Evolutionary conservation across 176 grass and related monocot species (phyloP).

Genomic region (Phragmites australis): DNA sequence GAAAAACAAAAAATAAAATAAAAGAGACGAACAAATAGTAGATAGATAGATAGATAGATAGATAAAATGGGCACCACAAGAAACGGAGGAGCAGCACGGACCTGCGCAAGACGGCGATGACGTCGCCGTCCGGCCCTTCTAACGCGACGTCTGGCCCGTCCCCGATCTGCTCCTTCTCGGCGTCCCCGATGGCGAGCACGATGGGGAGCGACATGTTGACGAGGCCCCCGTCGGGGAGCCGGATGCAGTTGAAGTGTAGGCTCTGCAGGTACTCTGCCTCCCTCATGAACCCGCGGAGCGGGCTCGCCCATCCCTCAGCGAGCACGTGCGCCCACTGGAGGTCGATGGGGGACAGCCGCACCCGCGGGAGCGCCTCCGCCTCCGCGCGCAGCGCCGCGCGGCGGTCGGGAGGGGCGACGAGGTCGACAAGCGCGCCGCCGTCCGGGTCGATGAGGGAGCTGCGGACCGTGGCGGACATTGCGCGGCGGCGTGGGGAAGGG

Average conservation of each 20-base stretch:
- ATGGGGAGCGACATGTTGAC: slow-evolving; percentile 96
- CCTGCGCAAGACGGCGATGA: slow-evolving; percentile 74
- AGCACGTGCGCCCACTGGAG: slow-evolving; percentile 94
- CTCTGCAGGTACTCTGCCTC: slow-evolving; percentile 84
- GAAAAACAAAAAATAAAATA: too few relatives aligned
- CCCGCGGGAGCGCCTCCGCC: slow-evolving; percentile 46
- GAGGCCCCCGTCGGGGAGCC: slow-evolving; percentile 46
- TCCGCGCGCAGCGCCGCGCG: slow-evolving; percentile 49
- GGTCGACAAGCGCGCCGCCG: slow-evolving; percentile 70
- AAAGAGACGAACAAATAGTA: too few relatives aligned
- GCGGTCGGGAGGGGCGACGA: slow-evolving; percentile 39
- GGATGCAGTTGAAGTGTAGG: slow-evolving; percentile 90
- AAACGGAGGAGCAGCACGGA: slow-evolving; percentile 22
- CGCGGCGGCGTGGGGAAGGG: not conserved
- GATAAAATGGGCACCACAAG: not conserved
- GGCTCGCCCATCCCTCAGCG: slow-evolving; percentile 91
- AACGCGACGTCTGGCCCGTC: slow-evolving; percentile 55
- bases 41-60: too few relatives aligned
- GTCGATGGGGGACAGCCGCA: slow-evolving; percentile 55
- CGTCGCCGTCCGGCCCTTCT: slow-evolving; percentile 38
- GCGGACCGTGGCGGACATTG: slow-evolving; percentile 37
- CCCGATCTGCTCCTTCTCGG: slow-evolving; percentile 60
- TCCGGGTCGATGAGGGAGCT: slow-evolving; percentile 95
- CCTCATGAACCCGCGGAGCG: slow-evolving; percentile 88
- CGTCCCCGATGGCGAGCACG: slow-evolving; percentile 71